Conservation (phyloP, 2,329 filamentous ascomycete species). For the Nothopassalora personata region DNA sequence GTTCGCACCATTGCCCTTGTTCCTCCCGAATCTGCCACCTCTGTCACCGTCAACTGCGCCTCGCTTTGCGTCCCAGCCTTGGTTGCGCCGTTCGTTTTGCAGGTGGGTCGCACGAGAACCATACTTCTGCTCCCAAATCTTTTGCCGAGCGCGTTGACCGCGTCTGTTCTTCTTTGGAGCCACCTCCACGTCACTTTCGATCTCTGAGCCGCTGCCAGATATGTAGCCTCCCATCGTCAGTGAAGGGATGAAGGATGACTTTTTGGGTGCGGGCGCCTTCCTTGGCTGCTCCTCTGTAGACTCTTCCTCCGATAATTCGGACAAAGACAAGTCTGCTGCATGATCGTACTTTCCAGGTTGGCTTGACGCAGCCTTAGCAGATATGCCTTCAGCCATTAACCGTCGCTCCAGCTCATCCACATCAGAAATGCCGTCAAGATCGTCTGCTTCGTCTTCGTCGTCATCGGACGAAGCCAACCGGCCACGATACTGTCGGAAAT, state of each 20-base stretch:
- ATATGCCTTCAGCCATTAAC: slow-evolving; percentile 23
- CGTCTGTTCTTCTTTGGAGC: slow-evolving; percentile 64
- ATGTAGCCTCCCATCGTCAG: slow-evolving; percentile 73
- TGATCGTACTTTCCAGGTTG: slow-evolving; percentile 9
- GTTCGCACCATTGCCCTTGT: slow-evolving; percentile 18
- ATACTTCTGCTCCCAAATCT: slow-evolving; percentile 76
- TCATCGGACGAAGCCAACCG: slow-evolving; percentile 37
- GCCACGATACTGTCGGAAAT: slow-evolving; percentile 35
- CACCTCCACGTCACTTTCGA: slow-evolving; percentile 53
- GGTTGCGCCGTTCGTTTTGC: slow-evolving; percentile 44
- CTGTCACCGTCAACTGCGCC: slow-evolving; percentile 44
- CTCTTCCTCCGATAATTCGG: slow-evolving; percentile 20
- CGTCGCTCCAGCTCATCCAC: slow-evolving; percentile 25
- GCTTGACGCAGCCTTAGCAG: slow-evolving; percentile 1
- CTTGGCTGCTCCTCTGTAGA: slow-evolving; percentile 19
- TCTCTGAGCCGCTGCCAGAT: slow-evolving; percentile 68
- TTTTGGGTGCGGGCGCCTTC: slow-evolving; percentile 23
- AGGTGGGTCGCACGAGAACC: slow-evolving; percentile 65
- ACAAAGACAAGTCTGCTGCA: slow-evolving; percentile 18
- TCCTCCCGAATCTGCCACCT: slow-evolving; percentile 14
- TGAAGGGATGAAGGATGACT: slow-evolving; percentile 65
- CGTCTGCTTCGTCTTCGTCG: slow-evolving; percentile 28
- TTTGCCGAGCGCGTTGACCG: slow-evolving; percentile 71
- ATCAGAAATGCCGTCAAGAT: slow-evolving; percentile 23
- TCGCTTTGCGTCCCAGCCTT: slow-evolving; percentile 54